Percentiles rank a stretch among this genome's conserved stretches.
Evolutionary conservation across 2,329 filamentous ascomycete species (phyloP).

Genomic region (Aspergillus hiratsukae): DNA sequence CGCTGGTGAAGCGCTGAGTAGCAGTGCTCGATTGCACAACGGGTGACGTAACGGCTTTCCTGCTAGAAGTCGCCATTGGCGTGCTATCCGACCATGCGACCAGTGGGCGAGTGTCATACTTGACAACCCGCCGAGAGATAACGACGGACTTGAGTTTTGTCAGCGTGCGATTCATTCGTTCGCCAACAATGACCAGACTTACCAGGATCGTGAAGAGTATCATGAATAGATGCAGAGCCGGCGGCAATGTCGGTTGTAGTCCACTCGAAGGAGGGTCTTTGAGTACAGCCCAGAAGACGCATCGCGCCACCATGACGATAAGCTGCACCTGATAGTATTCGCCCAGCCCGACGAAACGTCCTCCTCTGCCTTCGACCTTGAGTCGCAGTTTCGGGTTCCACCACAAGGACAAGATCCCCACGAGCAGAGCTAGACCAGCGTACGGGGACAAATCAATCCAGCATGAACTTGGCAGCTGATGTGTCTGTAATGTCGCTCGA

Average conservation of each 20-base stretch:
- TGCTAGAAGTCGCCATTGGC: constrained; percentile 24
- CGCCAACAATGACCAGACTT: constrained; percentile 11
- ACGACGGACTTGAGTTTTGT: constrained; percentile 30
- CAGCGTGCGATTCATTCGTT: constrained; percentile 9
- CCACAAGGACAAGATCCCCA: constrained; percentile 44
- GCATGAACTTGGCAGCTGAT: constrained; percentile 24
- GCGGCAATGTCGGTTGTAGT: constrained; percentile 25
- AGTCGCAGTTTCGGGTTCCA: constrained; percentile 47
- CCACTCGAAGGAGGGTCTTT: constrained; percentile 35
- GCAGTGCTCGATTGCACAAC: constrained; percentile 10
- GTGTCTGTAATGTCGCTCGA: constrained; percentile 12
- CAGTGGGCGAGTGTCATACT: constrained; percentile 38
- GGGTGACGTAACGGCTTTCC: constrained; percentile 16
- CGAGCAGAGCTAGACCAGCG: constrained; percentile 37
- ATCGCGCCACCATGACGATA: constrained; percentile 42
- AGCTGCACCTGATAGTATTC: constrained; percentile 47
- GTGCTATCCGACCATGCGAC: constrained; percentile 40
- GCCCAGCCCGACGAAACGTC: constrained; percentile 38
- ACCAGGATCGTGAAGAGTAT: constrained; percentile 37
- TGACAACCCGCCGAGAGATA: constrained; percentile 35
- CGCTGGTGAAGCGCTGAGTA: constrained; percentile 11
- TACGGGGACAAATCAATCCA: constrained; percentile 28
- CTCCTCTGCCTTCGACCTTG: constrained; percentile 40
- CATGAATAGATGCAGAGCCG: constrained; percentile 39
- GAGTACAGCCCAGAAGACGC: constrained; percentile 41